A percentile compares a stretch with the other conserved stretches of the same genome.
Conservation (phyloP, 345 rosid species). For the Viola odorata region DNA sequence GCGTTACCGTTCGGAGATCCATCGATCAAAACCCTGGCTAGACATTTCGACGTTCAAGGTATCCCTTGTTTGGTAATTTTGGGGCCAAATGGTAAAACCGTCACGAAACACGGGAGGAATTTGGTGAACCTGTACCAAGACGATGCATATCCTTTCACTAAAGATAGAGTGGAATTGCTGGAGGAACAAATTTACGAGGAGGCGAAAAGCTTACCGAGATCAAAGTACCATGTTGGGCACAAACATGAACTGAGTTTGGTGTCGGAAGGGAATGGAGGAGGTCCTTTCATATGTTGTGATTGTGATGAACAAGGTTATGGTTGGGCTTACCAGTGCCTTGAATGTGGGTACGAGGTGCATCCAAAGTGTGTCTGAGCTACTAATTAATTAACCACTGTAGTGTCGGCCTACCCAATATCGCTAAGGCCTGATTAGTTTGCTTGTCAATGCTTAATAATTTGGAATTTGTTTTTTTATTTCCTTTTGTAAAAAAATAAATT, state of each 20-base stretch:
- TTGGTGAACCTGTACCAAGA: constrained; percentile 46
- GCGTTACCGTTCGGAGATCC: constrained; percentile 50
- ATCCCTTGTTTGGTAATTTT: constrained; percentile 50
- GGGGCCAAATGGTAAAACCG: constrained; percentile 60
- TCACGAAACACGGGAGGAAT: constrained; percentile 45
- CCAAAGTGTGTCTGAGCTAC: constrained; percentile 42
- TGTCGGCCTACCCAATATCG: too few species aligned
- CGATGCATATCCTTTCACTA: constrained; percentile 52
- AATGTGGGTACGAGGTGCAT: constrained; percentile 69
- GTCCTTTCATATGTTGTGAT: constrained; percentile 56
- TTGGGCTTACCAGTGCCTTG: constrained; percentile 64
- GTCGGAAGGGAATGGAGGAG: constrained; percentile 50
- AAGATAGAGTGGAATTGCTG: constrained; percentile 29
- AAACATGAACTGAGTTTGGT: constrained; percentile 50
- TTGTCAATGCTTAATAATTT: too few species aligned
- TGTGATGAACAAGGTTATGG: constrained; percentile 60
- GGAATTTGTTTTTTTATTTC: too few species aligned
- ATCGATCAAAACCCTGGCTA: constrained; percentile 24
- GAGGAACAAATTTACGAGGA: constrained; percentile 48
- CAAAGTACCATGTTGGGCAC: constrained; percentile 41
- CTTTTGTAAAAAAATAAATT: too few species aligned
- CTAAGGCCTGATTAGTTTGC: too few species aligned
- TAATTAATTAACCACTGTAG: too few species aligned
- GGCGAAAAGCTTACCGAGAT: constrained; percentile 38
- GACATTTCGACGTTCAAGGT: constrained; percentile 42